A percentile compares a stretch with the other conserved stretches of the same genome.
Conservation (phyloP, 306 rosid genomes). For the Rubus idaeus region DNA sequence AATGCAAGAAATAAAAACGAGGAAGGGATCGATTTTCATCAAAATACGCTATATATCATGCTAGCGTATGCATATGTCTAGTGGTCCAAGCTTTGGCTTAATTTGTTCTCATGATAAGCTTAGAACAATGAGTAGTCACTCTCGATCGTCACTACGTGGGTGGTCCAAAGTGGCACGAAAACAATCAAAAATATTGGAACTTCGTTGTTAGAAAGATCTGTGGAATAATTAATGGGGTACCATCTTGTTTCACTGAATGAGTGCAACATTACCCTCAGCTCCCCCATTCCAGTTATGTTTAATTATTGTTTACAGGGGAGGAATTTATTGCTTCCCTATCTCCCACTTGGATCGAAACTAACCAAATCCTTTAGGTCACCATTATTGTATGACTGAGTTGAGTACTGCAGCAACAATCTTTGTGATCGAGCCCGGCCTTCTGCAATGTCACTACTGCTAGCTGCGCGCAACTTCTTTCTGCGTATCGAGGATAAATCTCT, state of each 20-base stretch:
- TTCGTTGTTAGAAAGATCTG: conserved; percentile 1
- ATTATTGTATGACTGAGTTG: not conserved
- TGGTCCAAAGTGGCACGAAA: conserved; percentile 32
- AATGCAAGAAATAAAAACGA: no score
- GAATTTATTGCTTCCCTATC: conserved; percentile 3
- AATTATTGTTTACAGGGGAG: not conserved
- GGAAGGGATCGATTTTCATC: no score
- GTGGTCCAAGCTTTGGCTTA: no score
- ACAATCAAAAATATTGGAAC: conserved; percentile 8
- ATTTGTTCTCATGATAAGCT: not conserved
- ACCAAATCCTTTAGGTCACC: not conserved
- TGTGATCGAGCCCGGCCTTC: no score
- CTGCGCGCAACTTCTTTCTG: no score
- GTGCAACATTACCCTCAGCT: conserved; percentile 31
- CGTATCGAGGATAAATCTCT: no score
- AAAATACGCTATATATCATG: no score
- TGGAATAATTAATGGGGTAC: conserved; percentile 18
- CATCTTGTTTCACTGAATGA: conserved; percentile 19
- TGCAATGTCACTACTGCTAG: no score
- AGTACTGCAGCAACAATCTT: no score
- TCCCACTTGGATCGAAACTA: not conserved
- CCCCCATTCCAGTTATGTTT: conserved; percentile 7
- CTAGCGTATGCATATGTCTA: no score
- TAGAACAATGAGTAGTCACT: not conserved
- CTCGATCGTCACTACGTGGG: not conserved